phyloP scores from a whole-genome alignment of 495 filamentous ascomycete species.

The Pyrenula massariospora region DNA sequence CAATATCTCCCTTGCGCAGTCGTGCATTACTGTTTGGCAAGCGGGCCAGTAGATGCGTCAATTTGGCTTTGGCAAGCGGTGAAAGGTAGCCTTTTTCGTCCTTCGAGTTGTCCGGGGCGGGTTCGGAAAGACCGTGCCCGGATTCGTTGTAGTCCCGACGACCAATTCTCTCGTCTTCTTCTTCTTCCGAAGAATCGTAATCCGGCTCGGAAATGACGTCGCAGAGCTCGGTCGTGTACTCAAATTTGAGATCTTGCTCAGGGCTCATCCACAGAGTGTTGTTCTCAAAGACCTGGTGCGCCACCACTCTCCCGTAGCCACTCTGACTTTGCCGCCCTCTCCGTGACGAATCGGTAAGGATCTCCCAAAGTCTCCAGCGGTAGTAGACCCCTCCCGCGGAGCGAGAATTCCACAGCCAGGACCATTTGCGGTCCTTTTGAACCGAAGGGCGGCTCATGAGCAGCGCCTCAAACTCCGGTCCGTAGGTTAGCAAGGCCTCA shows the following conservation, averaged over 20 bases:
- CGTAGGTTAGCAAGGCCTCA: constrained; percentile 64
- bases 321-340: constrained; percentile 15
- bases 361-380: constrained; percentile 80
- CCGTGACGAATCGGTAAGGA: constrained; percentile 48
- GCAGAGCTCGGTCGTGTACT: constrained; percentile 59
- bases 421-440: constrained; percentile 76
- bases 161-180: constrained; percentile 56
- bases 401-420: constrained; percentile 85
- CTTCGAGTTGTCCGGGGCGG: constrained; percentile 14
- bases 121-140: constrained; percentile 13
- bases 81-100: constrained; percentile 67
- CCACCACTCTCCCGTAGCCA: constrained; percentile 12
- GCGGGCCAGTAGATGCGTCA: constrained; percentile 67
- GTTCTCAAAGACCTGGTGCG: constrained; percentile 51
- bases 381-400: constrained; percentile 76
- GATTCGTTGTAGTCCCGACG: constrained; percentile 28
- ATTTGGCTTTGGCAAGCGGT: constrained; percentile 71
- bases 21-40: constrained; percentile 65
- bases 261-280: constrained; percentile 61
- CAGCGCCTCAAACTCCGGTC: constrained; percentile 83
- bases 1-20: constrained; percentile 76
- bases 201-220: constrained; percentile 75
- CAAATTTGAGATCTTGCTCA: constrained; percentile 53
- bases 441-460: constrained; percentile 78
- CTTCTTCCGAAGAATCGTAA: constrained; percentile 81